These are phyloP conservation scores for Microsporum canis DNA, from an alignment of 2,329 filamentous ascomycete species.

Conservation along the genomic window DNA sequence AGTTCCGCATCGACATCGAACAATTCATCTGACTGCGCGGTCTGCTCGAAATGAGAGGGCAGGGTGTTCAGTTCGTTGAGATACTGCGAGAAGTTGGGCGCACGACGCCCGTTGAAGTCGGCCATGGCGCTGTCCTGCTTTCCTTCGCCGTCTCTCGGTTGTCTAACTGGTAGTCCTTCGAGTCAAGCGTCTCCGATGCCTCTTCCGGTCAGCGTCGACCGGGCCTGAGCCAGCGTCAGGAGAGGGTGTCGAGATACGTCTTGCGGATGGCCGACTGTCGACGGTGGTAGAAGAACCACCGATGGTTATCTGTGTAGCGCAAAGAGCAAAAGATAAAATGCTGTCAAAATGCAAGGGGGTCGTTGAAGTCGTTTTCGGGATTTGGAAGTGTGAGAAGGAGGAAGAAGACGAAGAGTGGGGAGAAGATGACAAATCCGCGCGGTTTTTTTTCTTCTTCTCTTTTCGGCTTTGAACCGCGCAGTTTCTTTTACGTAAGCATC, in stretches of 20 bases:
- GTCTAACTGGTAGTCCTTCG: neutral
- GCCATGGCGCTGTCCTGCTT: constrained; percentile 44
- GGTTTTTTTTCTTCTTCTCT: neutral
- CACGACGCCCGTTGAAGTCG: constrained; percentile 62
- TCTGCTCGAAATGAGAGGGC: constrained; percentile 52
- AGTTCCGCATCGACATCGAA: constrained; percentile 60
- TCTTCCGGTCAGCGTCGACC: neutral
- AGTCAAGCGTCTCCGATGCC: neutral
- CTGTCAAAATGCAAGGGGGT: too few species aligned
- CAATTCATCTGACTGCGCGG: constrained; percentile 43
- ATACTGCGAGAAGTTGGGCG: constrained; percentile 81
- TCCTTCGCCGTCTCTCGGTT: neutral
- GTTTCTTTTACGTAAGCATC: neutral
- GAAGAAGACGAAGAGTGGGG: neutral
- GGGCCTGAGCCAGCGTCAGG: neutral
- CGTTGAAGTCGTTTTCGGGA: neutral
- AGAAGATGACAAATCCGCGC: neutral
- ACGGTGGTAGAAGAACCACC: too few species aligned
- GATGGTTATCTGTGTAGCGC: too few species aligned
- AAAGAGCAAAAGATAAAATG: too few species aligned
- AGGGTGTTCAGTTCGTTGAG: constrained; percentile 72
- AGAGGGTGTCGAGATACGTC: neutral
- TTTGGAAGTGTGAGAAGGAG: neutral
- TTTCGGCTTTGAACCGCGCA: neutral
- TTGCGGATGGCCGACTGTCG: too few species aligned